phyloP scores from a whole-genome alignment of 768 basidiomycete species.

The Tylopilus rubrobrunneus region DNA sequence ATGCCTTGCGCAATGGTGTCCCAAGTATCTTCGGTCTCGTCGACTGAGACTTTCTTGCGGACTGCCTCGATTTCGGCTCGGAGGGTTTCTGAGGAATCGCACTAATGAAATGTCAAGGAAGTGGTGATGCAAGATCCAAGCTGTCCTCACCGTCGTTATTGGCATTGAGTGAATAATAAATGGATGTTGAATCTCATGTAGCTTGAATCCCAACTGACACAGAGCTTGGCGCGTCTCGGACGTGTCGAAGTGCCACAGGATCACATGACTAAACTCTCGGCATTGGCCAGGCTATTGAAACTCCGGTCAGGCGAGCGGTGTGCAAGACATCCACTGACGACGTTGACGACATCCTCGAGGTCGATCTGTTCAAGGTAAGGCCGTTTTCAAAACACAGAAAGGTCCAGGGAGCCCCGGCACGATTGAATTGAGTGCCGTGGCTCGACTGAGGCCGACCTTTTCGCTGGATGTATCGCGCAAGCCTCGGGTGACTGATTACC shows the following conservation, averaged over 20 bases:
- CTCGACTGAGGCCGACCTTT: neutral
- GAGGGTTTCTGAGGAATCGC: conserved; percentile 27
- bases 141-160: conserved; percentile 24
- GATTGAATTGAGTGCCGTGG: neutral
- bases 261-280: conserved; percentile 27
- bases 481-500: conserved; percentile 15
- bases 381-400: neutral
- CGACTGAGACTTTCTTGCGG: conserved; percentile 38
- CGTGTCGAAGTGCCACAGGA: conserved; percentile 14
- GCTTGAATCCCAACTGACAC: conserved; percentile 11
- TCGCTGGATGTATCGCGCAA: conserved; percentile 19
- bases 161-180: conserved; percentile 19
- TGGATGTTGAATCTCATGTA: conserved; percentile 14
- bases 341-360: conserved; percentile 18
- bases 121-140: neutral
- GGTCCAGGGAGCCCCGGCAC: neutral
- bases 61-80: conserved; percentile 41
- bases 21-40: conserved; percentile 81
- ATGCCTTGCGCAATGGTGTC: conserved; percentile 57
- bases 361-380: conserved; percentile 26
- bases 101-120: conserved; percentile 25
- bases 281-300: conserved; percentile 18
- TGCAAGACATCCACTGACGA: conserved; percentile 5
- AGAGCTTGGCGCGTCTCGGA: conserved; percentile 15
- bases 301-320: conserved; percentile 16